phyloP scores from a whole-genome alignment of 257 asterid genomes.

The Solanum medicagineum region DNA sequence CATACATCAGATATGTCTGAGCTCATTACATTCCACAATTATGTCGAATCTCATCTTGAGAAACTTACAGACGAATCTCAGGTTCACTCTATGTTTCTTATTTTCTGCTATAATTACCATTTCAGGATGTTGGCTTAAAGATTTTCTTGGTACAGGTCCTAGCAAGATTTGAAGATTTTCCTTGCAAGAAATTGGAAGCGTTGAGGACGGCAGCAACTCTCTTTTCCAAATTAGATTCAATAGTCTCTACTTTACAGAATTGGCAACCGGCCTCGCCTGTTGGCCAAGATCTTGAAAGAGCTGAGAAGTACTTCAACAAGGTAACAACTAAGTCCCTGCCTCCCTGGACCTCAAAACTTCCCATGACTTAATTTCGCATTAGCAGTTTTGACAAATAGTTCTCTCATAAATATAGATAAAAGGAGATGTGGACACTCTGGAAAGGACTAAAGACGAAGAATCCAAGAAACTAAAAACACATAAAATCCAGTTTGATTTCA shows the following conservation, averaged over 20 bases:
- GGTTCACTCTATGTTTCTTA: neutral
- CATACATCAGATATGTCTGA: constrained; percentile 17
- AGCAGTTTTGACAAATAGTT: neutral
- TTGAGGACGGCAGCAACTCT: constrained; percentile 74
- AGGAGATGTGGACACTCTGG: constrained; percentile 65
- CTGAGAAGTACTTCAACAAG: constrained; percentile 66
- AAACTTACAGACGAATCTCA: constrained; percentile 20
- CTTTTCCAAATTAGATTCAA: constrained; percentile 41
- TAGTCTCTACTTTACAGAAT: constrained; percentile 28
- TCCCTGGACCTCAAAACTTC: neutral
- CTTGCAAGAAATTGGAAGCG: constrained; percentile 69
- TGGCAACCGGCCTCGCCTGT: constrained; percentile 50
- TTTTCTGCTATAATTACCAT: neutral
- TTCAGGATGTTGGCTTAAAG: neutral
- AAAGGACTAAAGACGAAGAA: constrained; percentile 80
- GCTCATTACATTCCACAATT: constrained; percentile 12
- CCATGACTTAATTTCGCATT: neutral
- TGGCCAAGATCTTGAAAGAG: constrained; percentile 46
- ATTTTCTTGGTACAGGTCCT: constrained; percentile 35
- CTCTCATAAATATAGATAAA: constrained; percentile 46
- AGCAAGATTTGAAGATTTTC: constrained; percentile 79
- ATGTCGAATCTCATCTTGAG: constrained; percentile 15
- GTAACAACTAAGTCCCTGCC: constrained; percentile 8
- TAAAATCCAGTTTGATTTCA: constrained; percentile 63
- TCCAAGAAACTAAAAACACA: constrained; percentile 53